phyloP scores from a whole-genome alignment of 2,329 filamentous ascomycete genomes.

The Ceratocystis alfenasii region DNA sequence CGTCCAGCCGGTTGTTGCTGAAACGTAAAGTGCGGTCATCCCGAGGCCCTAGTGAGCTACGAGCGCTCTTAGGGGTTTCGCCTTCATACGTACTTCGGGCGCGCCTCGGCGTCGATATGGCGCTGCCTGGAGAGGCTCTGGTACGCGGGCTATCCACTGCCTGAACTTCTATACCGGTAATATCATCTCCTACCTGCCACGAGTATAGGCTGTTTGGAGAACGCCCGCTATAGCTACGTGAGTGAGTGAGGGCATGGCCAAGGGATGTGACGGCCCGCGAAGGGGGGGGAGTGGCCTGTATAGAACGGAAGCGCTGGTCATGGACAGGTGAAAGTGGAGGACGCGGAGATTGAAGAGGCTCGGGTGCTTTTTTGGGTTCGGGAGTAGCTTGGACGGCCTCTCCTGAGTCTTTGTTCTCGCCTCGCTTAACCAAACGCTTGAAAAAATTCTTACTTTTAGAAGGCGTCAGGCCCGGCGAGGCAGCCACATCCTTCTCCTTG shows the following conservation, averaged over 20 bases:
- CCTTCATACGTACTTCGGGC: constrained; percentile 18
- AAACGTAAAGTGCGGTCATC: constrained; percentile 18
- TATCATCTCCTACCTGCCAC: constrained; percentile 47
- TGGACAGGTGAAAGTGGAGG: constrained; percentile 10
- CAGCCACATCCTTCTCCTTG: constrained; percentile 10
- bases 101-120: constrained; percentile 6
- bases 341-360: constrained; percentile 2
- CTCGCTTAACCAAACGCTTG: constrained; percentile 17
- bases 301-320: constrained; percentile 12
- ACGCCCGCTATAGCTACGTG: constrained; percentile 17
- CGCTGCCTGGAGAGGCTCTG: constrained; percentile 25
- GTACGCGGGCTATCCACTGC: constrained; percentile 46
- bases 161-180: constrained; percentile 45
- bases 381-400: background rate
- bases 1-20: constrained; percentile 28
- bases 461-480: constrained; percentile 7
- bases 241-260: constrained; percentile 15
- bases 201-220: constrained; percentile 43
- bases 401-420: constrained; percentile 11
- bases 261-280: constrained; percentile 15
- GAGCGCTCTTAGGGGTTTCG: constrained; percentile 5
- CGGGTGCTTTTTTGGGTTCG: constrained; percentile 8
- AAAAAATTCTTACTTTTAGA: constrained; percentile 18
- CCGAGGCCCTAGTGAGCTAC: constrained; percentile 5
- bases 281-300: constrained; percentile 12